Percentiles rank a stretch among this genome's conserved stretches.
These are phyloP conservation scores for Aspergillus japonicus DNA, from an alignment of 2,329 filamentous ascomycete species.

Conservation along the genomic window DNA sequence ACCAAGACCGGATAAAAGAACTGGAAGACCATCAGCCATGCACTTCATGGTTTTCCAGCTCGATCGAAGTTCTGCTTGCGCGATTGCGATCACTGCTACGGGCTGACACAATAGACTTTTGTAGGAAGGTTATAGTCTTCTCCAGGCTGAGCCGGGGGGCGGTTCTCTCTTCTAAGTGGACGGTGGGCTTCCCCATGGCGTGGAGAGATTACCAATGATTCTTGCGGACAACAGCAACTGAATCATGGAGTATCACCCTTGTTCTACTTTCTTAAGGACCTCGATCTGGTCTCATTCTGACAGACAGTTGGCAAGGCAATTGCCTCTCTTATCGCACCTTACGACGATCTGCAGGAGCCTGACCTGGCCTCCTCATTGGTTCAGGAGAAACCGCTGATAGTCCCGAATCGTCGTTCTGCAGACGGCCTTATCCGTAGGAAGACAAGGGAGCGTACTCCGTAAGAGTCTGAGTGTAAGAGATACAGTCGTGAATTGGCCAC, in stretches of 20 bases:
- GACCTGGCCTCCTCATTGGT: not conserved
- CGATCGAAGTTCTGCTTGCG: not conserved
- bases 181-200: not conserved
- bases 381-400: not conserved
- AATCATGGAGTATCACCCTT: not conserved
- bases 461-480: not conserved
- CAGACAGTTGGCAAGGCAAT: not conserved
- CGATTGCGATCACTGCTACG: not conserved
- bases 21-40: not conserved
- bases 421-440: not conserved
- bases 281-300: not conserved
- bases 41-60: not conserved
- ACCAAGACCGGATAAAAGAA: not conserved
- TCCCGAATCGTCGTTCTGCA: conserved; percentile 6
- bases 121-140: not conserved
- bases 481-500: too few species aligned
- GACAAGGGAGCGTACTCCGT: not conserved
- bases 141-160: not conserved
- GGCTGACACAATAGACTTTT: not conserved
- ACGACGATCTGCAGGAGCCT: not conserved
- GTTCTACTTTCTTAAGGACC: not conserved
- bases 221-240: not conserved
- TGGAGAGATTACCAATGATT: not conserved
- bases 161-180: not conserved
- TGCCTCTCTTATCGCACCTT: not conserved